Base-by-base conservation (phyloP, 73 alveolate species). In the Paramecium tetraurelia region DNA sequence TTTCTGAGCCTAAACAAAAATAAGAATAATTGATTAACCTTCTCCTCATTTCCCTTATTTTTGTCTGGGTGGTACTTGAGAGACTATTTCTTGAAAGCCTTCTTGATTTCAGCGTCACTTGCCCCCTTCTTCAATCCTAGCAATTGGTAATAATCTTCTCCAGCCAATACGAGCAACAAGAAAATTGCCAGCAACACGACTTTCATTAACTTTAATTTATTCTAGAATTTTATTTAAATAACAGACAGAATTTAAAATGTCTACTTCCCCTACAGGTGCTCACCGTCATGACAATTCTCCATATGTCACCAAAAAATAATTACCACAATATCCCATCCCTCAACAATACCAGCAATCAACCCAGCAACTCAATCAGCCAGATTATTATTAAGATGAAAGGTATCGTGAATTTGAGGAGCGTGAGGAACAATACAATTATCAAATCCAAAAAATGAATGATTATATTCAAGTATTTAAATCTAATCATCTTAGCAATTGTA, bases 51-150 rank as follows among this genome's bases (percentile, higher is more conserved):
- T 70, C 97, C 97, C 41, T 92, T 71, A 85, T 93, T 92, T 24
- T 95, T 85, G 86, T 96, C 99, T 9, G 99, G 99, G 83, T 96
- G 99, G 75, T 96, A 96, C 69, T 83, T 93, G 71, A 96, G 93
- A 12, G 98, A 97, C 27, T 94, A 76, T 70, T 92, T 94, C 44
- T 94, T 76, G 80, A 95, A 96, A 11, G 98, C 96, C 58, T 59
- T 88, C 85, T 93, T 94, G 18, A 96, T 58, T 71, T 96, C 96
- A 36, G 85, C 48, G 5, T 95, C 97, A 8, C 92, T 72, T 4
- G 98, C 97, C 5, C 92, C 71, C n/a, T 92, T 95, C 77, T 63
- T 48, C 1, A 93, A 50, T 36, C 95, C 98, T 57, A 96, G 83
- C 4, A 96, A 41, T 70, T 95, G 50, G 63, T 96, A 96, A 92